Evolutionary conservation across 1,284 basidiomycete species (phyloP).

Genomic region (Acaromyces ingoldii): DNA sequence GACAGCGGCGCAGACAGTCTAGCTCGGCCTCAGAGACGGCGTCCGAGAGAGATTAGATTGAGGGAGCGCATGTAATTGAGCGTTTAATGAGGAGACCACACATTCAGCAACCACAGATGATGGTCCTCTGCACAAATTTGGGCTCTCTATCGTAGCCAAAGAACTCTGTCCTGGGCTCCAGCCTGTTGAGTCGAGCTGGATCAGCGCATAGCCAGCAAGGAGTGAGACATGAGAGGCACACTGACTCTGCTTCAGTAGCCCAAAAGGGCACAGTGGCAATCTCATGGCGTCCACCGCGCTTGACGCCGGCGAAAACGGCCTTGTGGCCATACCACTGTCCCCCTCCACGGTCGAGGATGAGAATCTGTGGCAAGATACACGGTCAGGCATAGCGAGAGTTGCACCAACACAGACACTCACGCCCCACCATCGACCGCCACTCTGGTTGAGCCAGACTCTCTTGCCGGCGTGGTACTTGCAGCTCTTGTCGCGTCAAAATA

Average conservation of each 20-base stretch:
- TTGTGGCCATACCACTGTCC: slow-evolving; percentile 8
- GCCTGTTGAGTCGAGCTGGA: background rate
- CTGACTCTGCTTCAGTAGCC: slow-evolving; percentile 4
- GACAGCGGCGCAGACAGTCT: background rate
- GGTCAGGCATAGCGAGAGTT: background rate
- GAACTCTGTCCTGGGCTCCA: background rate
- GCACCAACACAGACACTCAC: background rate
- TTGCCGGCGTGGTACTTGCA: slow-evolving; percentile 5
- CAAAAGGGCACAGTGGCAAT: slow-evolving; percentile 2
- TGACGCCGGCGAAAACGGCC: background rate
- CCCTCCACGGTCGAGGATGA: slow-evolving; percentile 1
- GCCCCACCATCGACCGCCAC: slow-evolving; percentile 5
- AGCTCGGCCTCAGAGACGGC: background rate
- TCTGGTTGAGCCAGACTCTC: slow-evolving; percentile 3
- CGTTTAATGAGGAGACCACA: too few species aligned
- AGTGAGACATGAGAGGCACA: background rate
- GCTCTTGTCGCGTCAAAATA: too few species aligned
- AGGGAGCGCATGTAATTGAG: too few species aligned
- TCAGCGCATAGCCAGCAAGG: background rate
- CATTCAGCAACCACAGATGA: slow-evolving; percentile 5
- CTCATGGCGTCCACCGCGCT: background rate
- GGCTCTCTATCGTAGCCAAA: slow-evolving; percentile 1
- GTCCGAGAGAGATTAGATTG: background rate
- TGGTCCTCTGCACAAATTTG: slow-evolving; percentile 1
- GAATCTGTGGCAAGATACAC: background rate